Evolutionary conservation across 2,329 filamentous ascomycete species (phyloP).

Genomic region (Cordyceps cateniannulata): DNA sequence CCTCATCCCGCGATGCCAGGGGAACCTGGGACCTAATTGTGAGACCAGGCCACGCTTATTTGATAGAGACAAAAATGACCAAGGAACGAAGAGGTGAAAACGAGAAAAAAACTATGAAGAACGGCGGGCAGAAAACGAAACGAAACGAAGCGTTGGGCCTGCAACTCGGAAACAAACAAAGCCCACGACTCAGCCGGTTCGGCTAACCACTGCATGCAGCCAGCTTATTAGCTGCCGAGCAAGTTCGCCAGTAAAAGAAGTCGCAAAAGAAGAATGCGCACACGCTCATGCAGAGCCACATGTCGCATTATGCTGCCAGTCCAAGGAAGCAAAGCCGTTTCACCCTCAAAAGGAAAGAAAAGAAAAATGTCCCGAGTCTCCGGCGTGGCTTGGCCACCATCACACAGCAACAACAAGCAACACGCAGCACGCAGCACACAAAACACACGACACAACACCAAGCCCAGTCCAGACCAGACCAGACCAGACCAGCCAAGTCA

Average conservation of each 20-base stretch:
- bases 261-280: not conserved
- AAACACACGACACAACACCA: not conserved
- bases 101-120: not conserved
- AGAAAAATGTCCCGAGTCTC: not conserved
- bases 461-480: not conserved
- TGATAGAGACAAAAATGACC: not conserved
- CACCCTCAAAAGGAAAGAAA: not conserved
- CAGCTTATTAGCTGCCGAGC: not conserved
- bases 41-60: not conserved
- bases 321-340: not conserved
- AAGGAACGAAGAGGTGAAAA: not conserved
- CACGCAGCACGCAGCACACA: not conserved
- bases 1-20: constrained; percentile 28
- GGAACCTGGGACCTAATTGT: constrained; percentile 3
- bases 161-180: not conserved
- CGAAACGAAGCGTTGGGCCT: not conserved
- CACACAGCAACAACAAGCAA: not conserved
- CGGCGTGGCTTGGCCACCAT: not conserved
- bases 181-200: not conserved
- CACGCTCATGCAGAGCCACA: not conserved
- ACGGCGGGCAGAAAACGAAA: not conserved
- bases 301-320: not conserved
- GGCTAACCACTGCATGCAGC: not conserved
- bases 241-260: not conserved
- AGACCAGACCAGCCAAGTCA: not conserved